Conservation (phyloP, 176 grass and related monocot species). For the Coix lacrymajobi region DNA sequence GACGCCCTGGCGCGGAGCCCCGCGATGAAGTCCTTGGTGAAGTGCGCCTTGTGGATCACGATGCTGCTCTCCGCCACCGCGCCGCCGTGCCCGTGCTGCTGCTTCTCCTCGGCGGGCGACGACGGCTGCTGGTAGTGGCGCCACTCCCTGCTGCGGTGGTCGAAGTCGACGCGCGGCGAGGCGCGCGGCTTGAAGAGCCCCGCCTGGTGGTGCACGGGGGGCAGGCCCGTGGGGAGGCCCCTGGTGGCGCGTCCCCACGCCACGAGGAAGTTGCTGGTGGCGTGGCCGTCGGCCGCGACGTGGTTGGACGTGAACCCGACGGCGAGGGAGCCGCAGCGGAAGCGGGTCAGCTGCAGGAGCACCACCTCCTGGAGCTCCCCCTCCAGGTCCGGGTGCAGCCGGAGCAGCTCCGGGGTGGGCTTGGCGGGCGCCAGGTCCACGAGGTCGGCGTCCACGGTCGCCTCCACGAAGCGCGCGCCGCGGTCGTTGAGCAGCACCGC, state of each 20-base stretch:
- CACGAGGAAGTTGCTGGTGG: constrained; percentile 52
- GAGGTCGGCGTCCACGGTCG: constrained; percentile 31
- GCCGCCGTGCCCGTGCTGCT: no score
- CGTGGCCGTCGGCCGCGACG: constrained; percentile 53
- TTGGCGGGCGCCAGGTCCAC: constrained; percentile 27
- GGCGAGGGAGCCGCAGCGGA: constrained; percentile 46
- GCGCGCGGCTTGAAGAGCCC: no score
- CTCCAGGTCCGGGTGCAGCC: constrained; percentile 36
- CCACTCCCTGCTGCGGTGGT: no score
- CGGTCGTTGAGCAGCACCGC: constrained; percentile 51
- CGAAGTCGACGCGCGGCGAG: no score
- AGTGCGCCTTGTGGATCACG: constrained; percentile 51
- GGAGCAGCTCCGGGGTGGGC: constrained; percentile 39
- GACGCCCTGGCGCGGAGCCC: constrained; percentile 37
- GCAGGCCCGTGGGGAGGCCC: constrained; percentile 12
- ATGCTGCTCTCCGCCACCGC: background rate
- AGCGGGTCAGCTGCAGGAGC: constrained; percentile 56
- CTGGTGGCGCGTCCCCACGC: constrained; percentile 59
- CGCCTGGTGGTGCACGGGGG: no score
- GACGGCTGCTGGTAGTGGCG: no score
- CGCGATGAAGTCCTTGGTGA: constrained; percentile 19
- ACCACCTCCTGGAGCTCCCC: constrained; percentile 33
- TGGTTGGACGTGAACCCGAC: constrained; percentile 49
- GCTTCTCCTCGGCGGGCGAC: no score
- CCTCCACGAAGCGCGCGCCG: constrained; percentile 49